Evolutionary conservation across 2,329 filamentous ascomycete genomes (phyloP).

Genomic region (Macrophomina pseudophaseolina): DNA sequence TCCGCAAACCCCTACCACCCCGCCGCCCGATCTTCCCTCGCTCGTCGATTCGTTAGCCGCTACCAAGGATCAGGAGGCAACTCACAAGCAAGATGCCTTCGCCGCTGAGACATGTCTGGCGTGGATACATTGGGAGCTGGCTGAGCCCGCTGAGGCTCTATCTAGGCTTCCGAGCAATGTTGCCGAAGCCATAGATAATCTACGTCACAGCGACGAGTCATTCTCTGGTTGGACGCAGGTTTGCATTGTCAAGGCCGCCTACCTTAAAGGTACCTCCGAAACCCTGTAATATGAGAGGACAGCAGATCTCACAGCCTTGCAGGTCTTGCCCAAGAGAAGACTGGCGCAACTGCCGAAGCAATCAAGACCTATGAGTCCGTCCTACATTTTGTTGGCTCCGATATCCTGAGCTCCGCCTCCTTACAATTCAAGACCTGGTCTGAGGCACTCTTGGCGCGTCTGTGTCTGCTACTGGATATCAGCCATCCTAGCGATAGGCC

Average conservation of each 20-base stretch:
- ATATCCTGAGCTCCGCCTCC: conserved; percentile 54
- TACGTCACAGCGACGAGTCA: conserved; percentile 39
- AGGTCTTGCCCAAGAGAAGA: conserved; percentile 55
- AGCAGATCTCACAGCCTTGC: conserved; percentile 23
- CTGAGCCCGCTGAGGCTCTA: conserved; percentile 68
- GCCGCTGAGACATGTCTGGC: conserved; percentile 84
- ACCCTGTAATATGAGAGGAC: not conserved
- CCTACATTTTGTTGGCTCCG: conserved; percentile 66
- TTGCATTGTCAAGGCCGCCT: conserved; percentile 78
- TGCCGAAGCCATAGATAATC: conserved; percentile 38
- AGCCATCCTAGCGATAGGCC: conserved; percentile 49
- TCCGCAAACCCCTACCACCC: conserved; percentile 38
- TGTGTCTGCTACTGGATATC: conserved; percentile 71
- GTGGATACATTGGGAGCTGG: conserved; percentile 81
- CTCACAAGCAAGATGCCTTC: conserved; percentile 62
- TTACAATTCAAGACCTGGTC: conserved; percentile 76
- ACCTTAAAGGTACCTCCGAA: conserved; percentile 69
- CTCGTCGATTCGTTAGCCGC: conserved; percentile 27
- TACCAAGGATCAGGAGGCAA: conserved; percentile 41
- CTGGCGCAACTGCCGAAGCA: conserved; percentile 59
- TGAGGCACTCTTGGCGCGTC: conserved; percentile 76
- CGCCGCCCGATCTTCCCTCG: conserved; percentile 20
- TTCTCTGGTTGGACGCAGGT: conserved; percentile 79
- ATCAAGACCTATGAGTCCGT: conserved; percentile 70
- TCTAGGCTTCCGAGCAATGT: conserved; percentile 68